Evolutionary conservation across 345 rosid species (phyloP).

Genomic region (Salix purpurea): DNA sequence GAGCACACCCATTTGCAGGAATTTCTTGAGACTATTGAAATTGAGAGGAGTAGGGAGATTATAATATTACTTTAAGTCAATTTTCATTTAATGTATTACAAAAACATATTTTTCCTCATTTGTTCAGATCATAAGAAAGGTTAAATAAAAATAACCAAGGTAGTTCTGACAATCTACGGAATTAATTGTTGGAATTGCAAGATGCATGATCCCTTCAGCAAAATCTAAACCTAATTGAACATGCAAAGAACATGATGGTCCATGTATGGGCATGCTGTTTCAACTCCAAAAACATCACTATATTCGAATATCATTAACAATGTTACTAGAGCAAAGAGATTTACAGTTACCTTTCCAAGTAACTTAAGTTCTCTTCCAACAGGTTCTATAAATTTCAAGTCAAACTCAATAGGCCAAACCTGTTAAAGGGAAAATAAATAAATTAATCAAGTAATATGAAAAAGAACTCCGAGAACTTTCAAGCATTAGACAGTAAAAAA

Average conservation of each 20-base stretch:
- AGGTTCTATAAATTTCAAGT: slow-evolving; percentile 75
- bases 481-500: not conserved
- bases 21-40: too few relatives aligned
- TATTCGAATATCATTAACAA: not conserved
- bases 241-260: not conserved
- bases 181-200: not conserved
- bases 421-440: slow-evolving; percentile 18
- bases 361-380: slow-evolving; percentile 67
- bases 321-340: not conserved
- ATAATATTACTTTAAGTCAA: not conserved
- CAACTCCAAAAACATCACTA: not conserved
- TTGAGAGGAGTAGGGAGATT: not conserved
- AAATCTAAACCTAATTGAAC: not conserved
- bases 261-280: not conserved
- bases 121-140: not conserved
- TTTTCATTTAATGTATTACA: not conserved
- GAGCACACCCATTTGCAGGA: too few relatives aligned
- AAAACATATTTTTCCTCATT: not conserved
- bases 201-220: too few relatives aligned
- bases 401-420: slow-evolving; percentile 88
- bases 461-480: not conserved
- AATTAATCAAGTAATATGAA: not conserved
- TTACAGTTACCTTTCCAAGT: slow-evolving; percentile 66
- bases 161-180: not conserved
- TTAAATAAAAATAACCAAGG: not conserved